Evolutionary conservation across 2,329 filamentous ascomycete genomes (phyloP).

Genomic region (Xylaria sp.): DNA sequence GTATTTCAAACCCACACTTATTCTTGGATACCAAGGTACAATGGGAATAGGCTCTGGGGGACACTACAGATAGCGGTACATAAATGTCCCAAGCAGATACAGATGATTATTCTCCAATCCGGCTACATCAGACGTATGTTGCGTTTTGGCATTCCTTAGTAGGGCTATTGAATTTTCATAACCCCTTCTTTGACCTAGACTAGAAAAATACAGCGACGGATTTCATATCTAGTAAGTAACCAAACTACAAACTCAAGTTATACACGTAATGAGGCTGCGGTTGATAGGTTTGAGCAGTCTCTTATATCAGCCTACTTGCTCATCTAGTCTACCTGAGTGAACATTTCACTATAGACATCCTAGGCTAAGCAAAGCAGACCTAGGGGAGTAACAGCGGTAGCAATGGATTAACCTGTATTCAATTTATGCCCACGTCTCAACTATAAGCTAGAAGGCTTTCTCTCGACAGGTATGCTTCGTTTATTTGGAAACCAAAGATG

Average conservation of each 20-base stretch:
- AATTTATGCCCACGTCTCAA: not conserved
- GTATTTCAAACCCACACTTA: not conserved
- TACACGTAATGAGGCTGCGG: not conserved
- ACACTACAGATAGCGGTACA: not conserved
- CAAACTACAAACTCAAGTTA: not conserved
- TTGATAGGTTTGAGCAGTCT: not conserved
- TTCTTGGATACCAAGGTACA: not conserved
- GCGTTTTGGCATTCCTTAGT: not conserved
- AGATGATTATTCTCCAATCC: not conserved
- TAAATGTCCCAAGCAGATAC: not conserved
- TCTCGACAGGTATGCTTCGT: not conserved
- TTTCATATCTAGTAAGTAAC: not conserved
- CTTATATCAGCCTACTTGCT: not conserved
- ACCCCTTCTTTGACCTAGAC: not conserved
- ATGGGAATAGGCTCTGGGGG: no score
- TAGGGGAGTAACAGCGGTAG: no score
- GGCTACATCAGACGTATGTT: not conserved
- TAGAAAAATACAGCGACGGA: not conserved
- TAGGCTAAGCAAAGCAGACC: no score
- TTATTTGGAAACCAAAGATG: not conserved
- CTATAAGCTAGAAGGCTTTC: not conserved
- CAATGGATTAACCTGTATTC: not conserved
- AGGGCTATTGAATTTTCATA: not conserved
- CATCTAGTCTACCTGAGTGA: not conserved
- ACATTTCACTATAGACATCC: not conserved